Evolutionary conservation across 108 stramenopile species (phyloP), one percentile per base, ranked within the genome.

Genomic region (Cyclotella sp.): DNA sequence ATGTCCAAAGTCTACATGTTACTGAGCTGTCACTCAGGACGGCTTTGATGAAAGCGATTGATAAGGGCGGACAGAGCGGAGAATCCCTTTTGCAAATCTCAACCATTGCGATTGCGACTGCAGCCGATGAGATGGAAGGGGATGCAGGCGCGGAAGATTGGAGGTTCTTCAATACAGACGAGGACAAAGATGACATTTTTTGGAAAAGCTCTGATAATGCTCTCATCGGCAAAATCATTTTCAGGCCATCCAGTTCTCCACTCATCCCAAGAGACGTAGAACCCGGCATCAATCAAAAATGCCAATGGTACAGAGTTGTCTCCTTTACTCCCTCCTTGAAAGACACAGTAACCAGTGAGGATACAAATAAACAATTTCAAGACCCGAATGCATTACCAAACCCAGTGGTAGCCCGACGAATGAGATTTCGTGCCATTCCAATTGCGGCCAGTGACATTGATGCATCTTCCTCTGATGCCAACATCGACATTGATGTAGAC

Each of bases 121-220:
- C 89, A 13, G 90, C 90, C 1, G 93, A 95, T 62, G 93, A 95
- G 73, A 79, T 86, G 13, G 68, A 75, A 30, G 86, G 84, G 0
- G 76, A 86, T n/a, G 70, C 87, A 47, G 90, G 88, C 69, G 80
- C 83, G 27, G 68, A 82, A 76, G 93, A 95, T 63, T 78, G 78
- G 49, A 44, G 65, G 0, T 78, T 85, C 46, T 95, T 91, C 73
- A 70, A n/a, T 65, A 9, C 34, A 28, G 7, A 68, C 29, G 73
- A 73, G 55, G 45, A 16, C 41, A 59, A 57, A 13, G 39, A 57
- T 55, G 85, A 88, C 0, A 86, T 93, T 44, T 77, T 87, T 63
- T 91, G 90, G 90, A 55, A 43, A 1, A 78, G 41, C 14, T 29
- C 66, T 15, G 76, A 85, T n/a, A 87, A 90, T 69, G 42, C 61